phyloP scores from a whole-genome alignment of 805 yeast genomes.

The Metschnikowia santaceciliae region DNA sequence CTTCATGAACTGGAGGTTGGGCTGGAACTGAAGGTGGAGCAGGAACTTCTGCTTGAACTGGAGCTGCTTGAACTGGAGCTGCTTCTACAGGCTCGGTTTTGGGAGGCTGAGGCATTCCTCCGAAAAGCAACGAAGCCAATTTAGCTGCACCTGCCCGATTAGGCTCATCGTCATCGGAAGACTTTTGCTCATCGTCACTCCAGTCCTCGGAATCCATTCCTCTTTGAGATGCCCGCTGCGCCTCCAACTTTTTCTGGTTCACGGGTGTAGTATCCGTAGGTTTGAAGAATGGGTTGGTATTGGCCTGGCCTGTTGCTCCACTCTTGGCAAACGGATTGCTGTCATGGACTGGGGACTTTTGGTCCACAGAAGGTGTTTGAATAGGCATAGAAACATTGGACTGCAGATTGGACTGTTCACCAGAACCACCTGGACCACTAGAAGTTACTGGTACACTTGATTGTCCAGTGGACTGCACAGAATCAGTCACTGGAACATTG shows the following conservation, averaged over 20 bases:
- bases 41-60: neutral
- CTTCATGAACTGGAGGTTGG: neutral
- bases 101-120: constrained; percentile 44
- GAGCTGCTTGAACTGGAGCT: neutral
- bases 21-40: neutral
- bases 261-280: constrained; percentile 34
- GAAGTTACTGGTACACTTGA: neutral
- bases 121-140: constrained; percentile 50
- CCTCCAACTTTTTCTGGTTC: constrained; percentile 58
- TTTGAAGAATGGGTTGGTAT: constrained; percentile 59
- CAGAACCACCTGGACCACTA: neutral
- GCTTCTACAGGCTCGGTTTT: neutral
- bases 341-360: constrained; percentile 6
- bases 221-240: constrained; percentile 71
- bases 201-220: constrained; percentile 45
- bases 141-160: constrained; percentile 54
- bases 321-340: constrained; percentile 50
- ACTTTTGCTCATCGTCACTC: constrained; percentile 43
- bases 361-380: too few species aligned
- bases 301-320: neutral
- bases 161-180: constrained; percentile 48
- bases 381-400: too few species aligned
- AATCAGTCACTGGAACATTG: neutral
- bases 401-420: too few species aligned
- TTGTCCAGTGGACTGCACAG: neutral